A percentile compares a stretch with the other conserved stretches of the same genome.
phyloP scores from a whole-genome alignment of 2,329 filamentous ascomycete genomes.

The Hymenoscyphus occultus region DNA sequence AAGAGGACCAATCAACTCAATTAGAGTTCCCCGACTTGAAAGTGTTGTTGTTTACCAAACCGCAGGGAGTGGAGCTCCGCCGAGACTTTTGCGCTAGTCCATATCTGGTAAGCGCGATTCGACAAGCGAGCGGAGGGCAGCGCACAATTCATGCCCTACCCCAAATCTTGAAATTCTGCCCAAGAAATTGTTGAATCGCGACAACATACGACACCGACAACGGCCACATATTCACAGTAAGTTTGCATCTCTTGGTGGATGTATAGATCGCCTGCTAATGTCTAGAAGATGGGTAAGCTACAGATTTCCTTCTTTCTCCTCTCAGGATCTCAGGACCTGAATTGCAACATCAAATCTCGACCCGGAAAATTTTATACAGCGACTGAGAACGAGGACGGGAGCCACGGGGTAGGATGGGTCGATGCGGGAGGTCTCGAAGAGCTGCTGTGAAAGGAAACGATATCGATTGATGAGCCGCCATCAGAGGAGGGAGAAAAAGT shows the following conservation, averaged over 20 bases:
- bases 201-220: slow-evolving; percentile 46
- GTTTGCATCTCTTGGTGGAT: slow-evolving; percentile 27
- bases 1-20: slow-evolving; percentile 4
- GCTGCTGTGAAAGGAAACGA: neutral
- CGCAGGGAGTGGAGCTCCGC: slow-evolving; percentile 15
- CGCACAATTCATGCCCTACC: slow-evolving; percentile 23
- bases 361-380: slow-evolving; percentile 5
- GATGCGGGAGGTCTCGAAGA: neutral
- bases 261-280: slow-evolving; percentile 34
- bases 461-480: neutral
- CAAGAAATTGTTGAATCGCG: slow-evolving; percentile 23
- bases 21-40: neutral
- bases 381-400: neutral
- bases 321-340: neutral
- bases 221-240: slow-evolving; percentile 47
- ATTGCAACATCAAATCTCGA: slow-evolving; percentile 13
- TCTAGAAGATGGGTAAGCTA: slow-evolving; percentile 60
- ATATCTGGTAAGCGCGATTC: slow-evolving; percentile 13
- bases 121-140: slow-evolving; percentile 23
- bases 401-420: neutral
- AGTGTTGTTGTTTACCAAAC: slow-evolving; percentile 15
- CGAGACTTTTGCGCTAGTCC: slow-evolving; percentile 10
- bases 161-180: slow-evolving; percentile 22
- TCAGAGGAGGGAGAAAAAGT: neutral
- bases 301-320: slow-evolving; percentile 28